phyloP scores from a whole-genome alignment of 1,284 basidiomycete genomes.

The Leccinum pachyderme region DNA sequence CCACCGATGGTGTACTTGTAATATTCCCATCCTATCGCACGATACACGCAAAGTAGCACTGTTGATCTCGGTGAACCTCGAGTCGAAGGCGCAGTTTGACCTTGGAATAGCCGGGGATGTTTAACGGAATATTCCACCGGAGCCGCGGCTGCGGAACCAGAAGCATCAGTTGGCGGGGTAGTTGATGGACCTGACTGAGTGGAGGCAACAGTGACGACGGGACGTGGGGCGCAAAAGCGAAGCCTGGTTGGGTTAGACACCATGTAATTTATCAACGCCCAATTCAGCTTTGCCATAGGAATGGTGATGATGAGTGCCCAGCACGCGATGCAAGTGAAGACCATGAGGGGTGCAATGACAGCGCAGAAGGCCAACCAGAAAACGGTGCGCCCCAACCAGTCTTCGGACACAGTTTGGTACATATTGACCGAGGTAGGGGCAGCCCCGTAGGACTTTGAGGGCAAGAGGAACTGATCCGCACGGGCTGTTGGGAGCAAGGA shows the following conservation, averaged over 20 bases:
- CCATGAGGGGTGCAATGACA: conserved; percentile 87
- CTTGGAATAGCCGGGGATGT: conserved; percentile 55
- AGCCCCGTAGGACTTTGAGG: conserved; percentile 66
- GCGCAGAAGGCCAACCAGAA: conserved; percentile 80
- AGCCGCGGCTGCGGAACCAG: conserved; percentile 23
- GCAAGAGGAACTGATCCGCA: conserved; percentile 35
- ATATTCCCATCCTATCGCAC: conserved; percentile 88
- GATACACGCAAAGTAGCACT: conserved; percentile 93
- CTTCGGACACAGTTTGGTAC: conserved; percentile 39
- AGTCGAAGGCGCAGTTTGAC: conserved; percentile 70
- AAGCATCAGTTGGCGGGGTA: conserved; percentile 11
- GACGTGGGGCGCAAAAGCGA: conserved; percentile 84
- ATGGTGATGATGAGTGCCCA: conserved; percentile 94
- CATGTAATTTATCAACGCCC: conserved; percentile 88
- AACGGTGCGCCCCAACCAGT: conserved; percentile 63
- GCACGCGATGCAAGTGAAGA: conserved; percentile 83
- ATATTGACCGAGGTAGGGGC: conserved; percentile 37
- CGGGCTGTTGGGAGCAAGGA: conserved; percentile 38
- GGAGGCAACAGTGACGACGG: conserved; percentile 52
- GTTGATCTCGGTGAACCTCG: conserved; percentile 74
- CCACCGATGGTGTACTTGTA: conserved; percentile 99
- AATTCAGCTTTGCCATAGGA: conserved; percentile 97
- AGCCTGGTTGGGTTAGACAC: conserved; percentile 81
- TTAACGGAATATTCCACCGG: conserved; percentile 51
- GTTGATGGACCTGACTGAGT: conserved; percentile 26